Evolutionary conservation across 208 protist species (phyloP).

Genomic region (Wallacemonas rigidus): DNA sequence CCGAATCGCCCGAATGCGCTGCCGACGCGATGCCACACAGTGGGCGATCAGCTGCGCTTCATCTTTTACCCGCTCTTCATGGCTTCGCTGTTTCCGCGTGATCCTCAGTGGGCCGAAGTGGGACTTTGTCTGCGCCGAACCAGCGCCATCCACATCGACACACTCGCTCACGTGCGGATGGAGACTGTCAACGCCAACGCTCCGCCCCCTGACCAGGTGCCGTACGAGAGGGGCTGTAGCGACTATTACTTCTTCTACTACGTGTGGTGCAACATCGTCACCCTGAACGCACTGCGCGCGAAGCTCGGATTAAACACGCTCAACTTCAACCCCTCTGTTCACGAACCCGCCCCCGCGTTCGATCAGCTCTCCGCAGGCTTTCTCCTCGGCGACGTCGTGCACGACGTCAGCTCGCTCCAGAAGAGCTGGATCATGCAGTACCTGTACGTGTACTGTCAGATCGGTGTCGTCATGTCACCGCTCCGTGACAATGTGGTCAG

Average conservation of each 20-base stretch:
- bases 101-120: slow-evolving; percentile 86
- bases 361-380: slow-evolving; percentile 95
- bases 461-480: slow-evolving; percentile 97
- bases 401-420: slow-evolving; percentile 95
- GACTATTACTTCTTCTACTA: slow-evolving; percentile 99
- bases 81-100: slow-evolving; percentile 93
- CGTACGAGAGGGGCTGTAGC: slow-evolving; percentile 85
- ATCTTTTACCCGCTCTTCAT: slow-evolving; percentile 99
- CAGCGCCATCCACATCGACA: slow-evolving; percentile 93
- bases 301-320: slow-evolving; percentile 79
- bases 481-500: slow-evolving; percentile 97
- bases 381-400: slow-evolving; percentile 94
- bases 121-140: slow-evolving; percentile 94
- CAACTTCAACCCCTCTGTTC: slow-evolving; percentile 94
- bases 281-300: slow-evolving; percentile 95
- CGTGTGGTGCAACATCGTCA: slow-evolving; percentile 96
- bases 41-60: slow-evolving; percentile 87
- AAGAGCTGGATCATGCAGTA: slow-evolving; percentile 97
- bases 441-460: slow-evolving; percentile 97
- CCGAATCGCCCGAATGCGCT: slow-evolving; percentile 44
- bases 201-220: slow-evolving; percentile 58
- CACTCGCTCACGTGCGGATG: slow-evolving; percentile 38
- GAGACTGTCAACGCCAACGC: slow-evolving; percentile 51
- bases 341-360: slow-evolving; percentile 76
- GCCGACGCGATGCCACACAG: slow-evolving; percentile 45